A percentile compares a stretch with the other conserved stretches of the same genome.
phyloP scores from a whole-genome alignment of 176 grass and related monocot species.

The Oropetium thomaeum region DNA sequence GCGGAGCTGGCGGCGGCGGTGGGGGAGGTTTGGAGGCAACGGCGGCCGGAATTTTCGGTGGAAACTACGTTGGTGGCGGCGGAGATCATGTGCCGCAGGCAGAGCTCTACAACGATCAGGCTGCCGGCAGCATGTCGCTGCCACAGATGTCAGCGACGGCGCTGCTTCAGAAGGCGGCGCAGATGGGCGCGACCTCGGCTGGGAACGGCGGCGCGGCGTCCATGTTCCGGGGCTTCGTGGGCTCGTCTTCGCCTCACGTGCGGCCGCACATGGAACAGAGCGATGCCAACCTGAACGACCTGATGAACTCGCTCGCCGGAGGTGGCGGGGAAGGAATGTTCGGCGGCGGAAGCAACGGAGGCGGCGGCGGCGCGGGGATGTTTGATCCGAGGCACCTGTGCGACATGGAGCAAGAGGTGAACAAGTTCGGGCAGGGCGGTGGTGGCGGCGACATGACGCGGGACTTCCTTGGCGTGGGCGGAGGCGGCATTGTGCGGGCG shows the following conservation, averaged over 20 bases:
- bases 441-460: constrained; percentile 72
- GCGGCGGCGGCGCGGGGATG: constrained; percentile 27
- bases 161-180: constrained; percentile 91
- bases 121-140: constrained; percentile 30
- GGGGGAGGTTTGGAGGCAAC: constrained; percentile 31
- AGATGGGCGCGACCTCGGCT: constrained; percentile 83
- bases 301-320: constrained; percentile 85
- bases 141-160: constrained; percentile 95
- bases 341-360: constrained; percentile 29
- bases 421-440: constrained; percentile 48
- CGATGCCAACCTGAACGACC: constrained; percentile 62
- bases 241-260: constrained; percentile 30
- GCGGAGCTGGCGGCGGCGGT: constrained; percentile 23
- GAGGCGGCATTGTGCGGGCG: constrained; percentile 57
- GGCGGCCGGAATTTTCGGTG: constrained; percentile 53
- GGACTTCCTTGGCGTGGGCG: constrained; percentile 89
- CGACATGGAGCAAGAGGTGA: constrained; percentile 68
- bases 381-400: constrained; percentile 59
- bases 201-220: constrained; percentile 43
- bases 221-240: constrained; percentile 51
- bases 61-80: constrained; percentile 46
- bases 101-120: constrained; percentile 59
- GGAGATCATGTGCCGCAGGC: constrained; percentile 52
- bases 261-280: constrained; percentile 64
- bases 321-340: constrained; percentile 49